phyloP scores from a whole-genome alignment of 2,329 filamentous ascomycete genomes.

The Neopestalotiopsis rosae region DNA sequence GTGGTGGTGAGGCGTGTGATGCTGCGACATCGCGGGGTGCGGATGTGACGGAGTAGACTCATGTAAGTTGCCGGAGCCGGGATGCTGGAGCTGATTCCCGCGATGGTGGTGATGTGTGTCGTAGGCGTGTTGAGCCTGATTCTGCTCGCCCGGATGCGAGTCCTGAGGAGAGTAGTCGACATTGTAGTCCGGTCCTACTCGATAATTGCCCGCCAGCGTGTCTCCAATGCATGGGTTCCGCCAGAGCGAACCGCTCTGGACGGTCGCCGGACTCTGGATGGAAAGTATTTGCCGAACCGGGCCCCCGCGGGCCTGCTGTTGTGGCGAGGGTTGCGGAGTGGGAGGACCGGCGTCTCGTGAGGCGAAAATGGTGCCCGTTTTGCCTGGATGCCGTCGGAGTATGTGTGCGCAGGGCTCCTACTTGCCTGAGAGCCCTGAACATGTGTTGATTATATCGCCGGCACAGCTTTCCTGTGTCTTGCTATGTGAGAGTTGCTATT shows the following conservation, averaged over 20 bases:
- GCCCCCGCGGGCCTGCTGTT: slow-evolving; percentile 59
- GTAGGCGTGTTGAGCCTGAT: slow-evolving; percentile 69
- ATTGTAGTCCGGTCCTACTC: slow-evolving; percentile 72
- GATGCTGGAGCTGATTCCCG: slow-evolving; percentile 55
- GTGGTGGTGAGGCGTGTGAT: slow-evolving; percentile 56
- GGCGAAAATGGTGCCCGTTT: slow-evolving; percentile 36
- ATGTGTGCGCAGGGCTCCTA: slow-evolving; percentile 35
- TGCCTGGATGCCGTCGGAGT: slow-evolving; percentile 32
- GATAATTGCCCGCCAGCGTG: slow-evolving; percentile 78
- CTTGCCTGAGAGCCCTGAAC: slow-evolving; percentile 38
- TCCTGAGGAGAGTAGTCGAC: slow-evolving; percentile 76
- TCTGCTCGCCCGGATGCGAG: slow-evolving; percentile 68
- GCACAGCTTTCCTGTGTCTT: not conserved
- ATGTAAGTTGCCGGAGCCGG: slow-evolving; percentile 51
- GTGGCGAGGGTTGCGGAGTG: slow-evolving; percentile 38
- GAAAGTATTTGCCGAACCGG: slow-evolving; percentile 61
- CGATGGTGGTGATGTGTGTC: slow-evolving; percentile 48
- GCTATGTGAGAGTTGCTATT: not conserved
- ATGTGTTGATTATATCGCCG: slow-evolving; percentile 38
- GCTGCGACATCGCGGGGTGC: slow-evolving; percentile 47
- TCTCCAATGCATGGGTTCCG: slow-evolving; percentile 74
- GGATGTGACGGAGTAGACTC: slow-evolving; percentile 45
- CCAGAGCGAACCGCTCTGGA: slow-evolving; percentile 79
- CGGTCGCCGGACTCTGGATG: slow-evolving; percentile 68
- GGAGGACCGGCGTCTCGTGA: slow-evolving; percentile 36